Evolutionary conservation across 2,329 filamentous ascomycete species (phyloP).

Genomic region (Alternaria consortialis): DNA sequence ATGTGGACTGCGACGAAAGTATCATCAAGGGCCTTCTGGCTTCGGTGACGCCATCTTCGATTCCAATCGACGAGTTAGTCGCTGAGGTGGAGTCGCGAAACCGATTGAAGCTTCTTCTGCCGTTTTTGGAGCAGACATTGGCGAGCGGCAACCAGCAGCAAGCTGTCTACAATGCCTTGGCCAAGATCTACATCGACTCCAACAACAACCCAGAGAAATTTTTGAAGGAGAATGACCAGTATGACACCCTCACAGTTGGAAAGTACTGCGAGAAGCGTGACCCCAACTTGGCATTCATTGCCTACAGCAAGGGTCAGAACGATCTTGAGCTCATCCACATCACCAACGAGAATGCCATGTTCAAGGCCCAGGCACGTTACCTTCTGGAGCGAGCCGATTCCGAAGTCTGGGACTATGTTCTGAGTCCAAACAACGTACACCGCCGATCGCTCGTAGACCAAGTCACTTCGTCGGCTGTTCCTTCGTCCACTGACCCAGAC

Average conservation of each 20-base stretch:
- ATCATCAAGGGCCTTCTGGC: conserved; percentile 92
- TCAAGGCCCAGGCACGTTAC: conserved; percentile 95
- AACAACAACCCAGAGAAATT: conserved; percentile 99
- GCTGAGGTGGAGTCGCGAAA: conserved; percentile 95
- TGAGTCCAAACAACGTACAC: conserved; percentile 95
- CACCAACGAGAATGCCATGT: conserved; percentile 99
- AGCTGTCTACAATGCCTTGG: conserved; percentile 94
- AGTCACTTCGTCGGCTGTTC: conserved; percentile 93
- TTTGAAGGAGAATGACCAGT: conserved; percentile 95
- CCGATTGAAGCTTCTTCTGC: conserved; percentile 90
- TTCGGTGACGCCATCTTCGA: conserved; percentile 82
- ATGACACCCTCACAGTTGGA: conserved; percentile 89
- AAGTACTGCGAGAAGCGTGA: conserved; percentile 99
- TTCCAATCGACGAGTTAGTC: conserved; percentile 95
- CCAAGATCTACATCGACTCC: conserved; percentile 99
- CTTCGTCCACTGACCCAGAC: conserved; percentile 81
- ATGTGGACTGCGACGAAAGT: conserved; percentile 95
- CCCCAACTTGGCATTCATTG: conserved; percentile 92
- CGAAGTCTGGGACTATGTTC: conserved; percentile 93
- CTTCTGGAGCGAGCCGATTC: conserved; percentile 86
- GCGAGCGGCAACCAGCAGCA: conserved; percentile 93
- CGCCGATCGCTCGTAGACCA: conserved; percentile 94
- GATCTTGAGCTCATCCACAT: conserved; percentile 97
- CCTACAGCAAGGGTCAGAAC: conserved; percentile 96
- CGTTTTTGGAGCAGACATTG: conserved; percentile 93